Percentiles rank a stretch among this genome's conserved stretches.
phyloP scores from a whole-genome alignment of 2,329 filamentous ascomycete genomes.

The Coniochaeta sp. region DNA sequence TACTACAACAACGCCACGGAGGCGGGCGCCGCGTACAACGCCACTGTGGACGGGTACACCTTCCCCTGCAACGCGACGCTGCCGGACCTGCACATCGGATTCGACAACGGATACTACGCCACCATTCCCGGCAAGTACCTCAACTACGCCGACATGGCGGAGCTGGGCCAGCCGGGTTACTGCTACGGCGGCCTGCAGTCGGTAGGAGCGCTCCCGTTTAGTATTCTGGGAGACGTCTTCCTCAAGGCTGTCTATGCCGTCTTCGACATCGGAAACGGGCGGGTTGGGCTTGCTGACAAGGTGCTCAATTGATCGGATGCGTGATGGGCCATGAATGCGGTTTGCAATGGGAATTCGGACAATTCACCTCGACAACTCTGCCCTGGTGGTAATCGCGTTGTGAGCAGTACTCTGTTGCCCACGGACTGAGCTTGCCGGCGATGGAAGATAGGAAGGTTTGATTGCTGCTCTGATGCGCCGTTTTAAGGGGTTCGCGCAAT shows the following conservation, averaged over 20 bases:
- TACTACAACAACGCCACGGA: conserved; percentile 49
- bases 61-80: conserved; percentile 42
- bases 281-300: conserved; percentile 40
- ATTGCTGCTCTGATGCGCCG: not conserved
- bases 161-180: conserved; percentile 33
- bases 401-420: not conserved
- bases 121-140: conserved; percentile 43
- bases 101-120: conserved; percentile 33
- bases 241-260: conserved; percentile 71
- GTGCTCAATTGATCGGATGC: conserved; percentile 2
- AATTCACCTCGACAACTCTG: not conserved
- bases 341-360: not conserved
- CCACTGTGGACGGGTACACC: conserved; percentile 37
- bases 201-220: conserved; percentile 35
- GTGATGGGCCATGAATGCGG: not conserved
- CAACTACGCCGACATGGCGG: conserved; percentile 37
- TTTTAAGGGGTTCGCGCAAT: not conserved
- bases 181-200: conserved; percentile 76
- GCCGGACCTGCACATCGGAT: conserved; percentile 43
- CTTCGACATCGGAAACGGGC: conserved; percentile 49
- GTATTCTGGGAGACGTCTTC: conserved; percentile 72
- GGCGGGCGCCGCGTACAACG: conserved; percentile 39
- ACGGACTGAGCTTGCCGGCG: not conserved
- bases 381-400: not conserved
- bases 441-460: not conserved